A percentile compares a stretch with the other conserved stretches of the same genome.
These are phyloP conservation scores for Polysphondylium violaceum DNA, from an alignment of 78 protist species.

Conservation along the genomic window DNA sequence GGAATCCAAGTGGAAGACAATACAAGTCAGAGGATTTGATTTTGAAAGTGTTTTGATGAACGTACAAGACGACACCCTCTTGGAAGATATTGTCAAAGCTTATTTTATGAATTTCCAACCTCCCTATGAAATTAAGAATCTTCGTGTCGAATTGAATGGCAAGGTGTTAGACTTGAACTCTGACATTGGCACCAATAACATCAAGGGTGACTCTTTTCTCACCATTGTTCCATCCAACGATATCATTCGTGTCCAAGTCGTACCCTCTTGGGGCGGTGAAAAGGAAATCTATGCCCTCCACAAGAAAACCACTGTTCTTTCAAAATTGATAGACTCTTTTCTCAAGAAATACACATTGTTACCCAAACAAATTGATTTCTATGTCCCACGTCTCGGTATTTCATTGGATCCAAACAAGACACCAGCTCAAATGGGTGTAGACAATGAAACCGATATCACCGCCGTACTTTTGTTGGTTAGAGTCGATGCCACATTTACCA, in stretches of 20 bases:
- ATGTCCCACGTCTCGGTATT: background rate
- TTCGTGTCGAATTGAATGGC: constrained; percentile 19
- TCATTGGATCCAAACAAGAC: background rate
- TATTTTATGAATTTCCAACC: constrained; percentile 41
- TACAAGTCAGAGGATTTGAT: constrained; percentile 73
- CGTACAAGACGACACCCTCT: constrained; percentile 69
- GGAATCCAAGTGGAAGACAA: constrained; percentile 75
- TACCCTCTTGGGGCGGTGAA: constrained; percentile 55
- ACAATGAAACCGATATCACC: constrained; percentile 22
- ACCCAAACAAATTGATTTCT: constrained; percentile 38
- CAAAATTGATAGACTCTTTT: constrained; percentile 56
- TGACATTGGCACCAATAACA: constrained; percentile 58
- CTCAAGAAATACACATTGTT: constrained; percentile 44
- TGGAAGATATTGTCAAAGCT: constrained; percentile 67
- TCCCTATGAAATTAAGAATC: constrained; percentile 67
- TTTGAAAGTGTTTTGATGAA: constrained; percentile 42
- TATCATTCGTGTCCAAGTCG: constrained; percentile 50
- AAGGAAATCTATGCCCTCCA: constrained; percentile 75
- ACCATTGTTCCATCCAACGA: constrained; percentile 54
- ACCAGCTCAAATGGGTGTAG: constrained; percentile 32
- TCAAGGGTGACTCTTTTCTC: constrained; percentile 38
- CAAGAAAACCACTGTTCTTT: constrained; percentile 44
- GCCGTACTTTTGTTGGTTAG: constrained; percentile 23
- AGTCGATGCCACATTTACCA: constrained; percentile 21
- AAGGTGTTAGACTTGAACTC: constrained; percentile 8